phyloP scores from a whole-genome alignment of 1,284 basidiomycete genomes.

The Prillingera fragicola region DNA sequence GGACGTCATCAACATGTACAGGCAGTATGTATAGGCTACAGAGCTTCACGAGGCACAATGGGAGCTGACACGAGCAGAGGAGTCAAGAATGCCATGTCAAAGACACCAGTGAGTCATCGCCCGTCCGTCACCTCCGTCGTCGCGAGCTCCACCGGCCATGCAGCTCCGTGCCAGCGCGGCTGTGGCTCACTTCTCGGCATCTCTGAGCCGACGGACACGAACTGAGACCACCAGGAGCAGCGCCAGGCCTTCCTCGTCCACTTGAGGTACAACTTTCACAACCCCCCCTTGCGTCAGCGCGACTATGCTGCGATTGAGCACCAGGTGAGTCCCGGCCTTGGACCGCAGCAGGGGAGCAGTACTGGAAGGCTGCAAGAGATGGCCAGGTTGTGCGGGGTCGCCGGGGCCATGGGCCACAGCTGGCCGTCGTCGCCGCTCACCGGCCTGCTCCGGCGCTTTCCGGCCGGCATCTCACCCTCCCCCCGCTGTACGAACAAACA shows the following conservation, averaged over 20 bases:
- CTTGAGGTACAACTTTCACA: conserved; percentile 44
- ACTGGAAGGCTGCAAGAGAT: too few relatives aligned
- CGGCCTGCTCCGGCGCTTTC: neutral
- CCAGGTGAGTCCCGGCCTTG: conserved; percentile 30
- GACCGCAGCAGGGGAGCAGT: too few relatives aligned
- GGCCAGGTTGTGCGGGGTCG: too few relatives aligned
- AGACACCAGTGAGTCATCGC: conserved; percentile 28
- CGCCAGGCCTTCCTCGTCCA: conserved; percentile 39
- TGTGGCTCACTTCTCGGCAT: neutral
- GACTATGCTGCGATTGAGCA: conserved; percentile 49
- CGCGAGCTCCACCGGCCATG: neutral
- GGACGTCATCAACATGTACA: conserved; percentile 46
- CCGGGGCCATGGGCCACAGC: too few relatives aligned
- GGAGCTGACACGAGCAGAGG: conserved; percentile 23
- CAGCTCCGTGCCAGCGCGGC: neutral
- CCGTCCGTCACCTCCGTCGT: too few relatives aligned
- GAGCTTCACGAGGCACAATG: neutral
- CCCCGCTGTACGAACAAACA: too few relatives aligned
- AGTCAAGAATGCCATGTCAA: conserved; percentile 34
- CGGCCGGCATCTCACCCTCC: too few relatives aligned
- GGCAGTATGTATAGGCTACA: conserved; percentile 24
- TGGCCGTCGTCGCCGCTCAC: neutral
- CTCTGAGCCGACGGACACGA: too few relatives aligned
- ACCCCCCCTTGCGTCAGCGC: conserved; percentile 38
- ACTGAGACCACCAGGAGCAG: conserved; percentile 8